phyloP scores from a whole-genome alignment of 768 basidiomycete genomes.

The Xanthoconium purpureum region DNA sequence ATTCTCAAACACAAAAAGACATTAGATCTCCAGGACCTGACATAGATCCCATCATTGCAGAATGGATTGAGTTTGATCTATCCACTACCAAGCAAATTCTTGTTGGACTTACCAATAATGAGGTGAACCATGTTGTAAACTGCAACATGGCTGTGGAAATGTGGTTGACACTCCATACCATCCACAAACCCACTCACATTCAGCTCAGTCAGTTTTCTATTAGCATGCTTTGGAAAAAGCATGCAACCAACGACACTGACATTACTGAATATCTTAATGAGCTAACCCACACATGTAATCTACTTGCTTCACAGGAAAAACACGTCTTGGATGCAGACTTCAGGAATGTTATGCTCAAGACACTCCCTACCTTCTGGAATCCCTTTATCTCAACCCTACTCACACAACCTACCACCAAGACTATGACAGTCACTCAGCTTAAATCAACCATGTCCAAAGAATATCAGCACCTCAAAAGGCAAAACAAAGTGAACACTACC shows the following conservation, averaged over 20 bases:
- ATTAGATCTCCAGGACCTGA: background rate
- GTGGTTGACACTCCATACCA: background rate
- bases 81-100: background rate
- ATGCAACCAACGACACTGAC: background rate
- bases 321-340: background rate
- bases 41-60: background rate
- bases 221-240: background rate
- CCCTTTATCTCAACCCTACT: background rate
- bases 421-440: background rate
- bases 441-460: background rate
- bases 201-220: background rate
- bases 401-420: background rate
- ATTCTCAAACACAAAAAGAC: background rate
- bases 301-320: background rate
- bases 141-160: background rate
- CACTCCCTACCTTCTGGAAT: background rate
- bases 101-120: background rate
- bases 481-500: background rate
- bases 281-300: background rate
- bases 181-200: background rate
- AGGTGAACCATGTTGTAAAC: background rate
- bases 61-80: background rate
- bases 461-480: background rate
- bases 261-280: background rate
- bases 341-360: background rate